A percentile compares a stretch with the other conserved stretches of the same genome.
phyloP scores from a whole-genome alignment of 306 rosid species.

The Citrullus amarus region DNA sequence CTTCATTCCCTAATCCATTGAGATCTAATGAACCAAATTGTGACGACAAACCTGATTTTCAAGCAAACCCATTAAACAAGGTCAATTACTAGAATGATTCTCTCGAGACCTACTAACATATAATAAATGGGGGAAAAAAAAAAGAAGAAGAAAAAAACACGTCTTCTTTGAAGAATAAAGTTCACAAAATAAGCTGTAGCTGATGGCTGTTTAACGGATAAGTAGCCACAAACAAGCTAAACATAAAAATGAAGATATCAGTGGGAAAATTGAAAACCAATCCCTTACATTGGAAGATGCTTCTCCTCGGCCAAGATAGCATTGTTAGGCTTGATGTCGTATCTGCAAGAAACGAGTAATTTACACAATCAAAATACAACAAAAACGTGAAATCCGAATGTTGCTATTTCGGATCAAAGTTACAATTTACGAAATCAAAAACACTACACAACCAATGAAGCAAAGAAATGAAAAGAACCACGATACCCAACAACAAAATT shows the following conservation, averaged over 20 bases:
- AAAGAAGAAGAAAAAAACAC: not conserved
- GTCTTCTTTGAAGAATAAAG: not conserved
- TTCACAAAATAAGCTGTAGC: not conserved
- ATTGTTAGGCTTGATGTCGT: slow-evolving; percentile 55
- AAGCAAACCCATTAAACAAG: not conserved
- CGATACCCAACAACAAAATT: not conserved
- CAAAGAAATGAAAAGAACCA: not conserved
- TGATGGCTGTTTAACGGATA: not conserved
- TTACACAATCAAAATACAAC: not conserved
- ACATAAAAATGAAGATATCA: not conserved
- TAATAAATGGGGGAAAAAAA: too few species aligned
- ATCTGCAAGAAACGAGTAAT: slow-evolving; percentile 28
- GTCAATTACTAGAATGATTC: not conserved
- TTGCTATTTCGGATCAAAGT: not conserved
- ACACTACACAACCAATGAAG: not conserved
- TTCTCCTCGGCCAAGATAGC: slow-evolving; percentile 92
- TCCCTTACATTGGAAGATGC: slow-evolving; percentile 69
- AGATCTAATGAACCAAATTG: not conserved
- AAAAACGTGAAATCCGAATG: not conserved
- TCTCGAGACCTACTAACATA: not conserved
- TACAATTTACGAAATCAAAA: not conserved
- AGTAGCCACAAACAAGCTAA: not conserved
- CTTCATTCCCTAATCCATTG: not conserved
- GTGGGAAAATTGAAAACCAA: not conserved
- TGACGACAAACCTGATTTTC: not conserved